phyloP scores from a whole-genome alignment of 2,329 filamentous ascomycete genomes.

The Teratosphaeria viscida region DNA sequence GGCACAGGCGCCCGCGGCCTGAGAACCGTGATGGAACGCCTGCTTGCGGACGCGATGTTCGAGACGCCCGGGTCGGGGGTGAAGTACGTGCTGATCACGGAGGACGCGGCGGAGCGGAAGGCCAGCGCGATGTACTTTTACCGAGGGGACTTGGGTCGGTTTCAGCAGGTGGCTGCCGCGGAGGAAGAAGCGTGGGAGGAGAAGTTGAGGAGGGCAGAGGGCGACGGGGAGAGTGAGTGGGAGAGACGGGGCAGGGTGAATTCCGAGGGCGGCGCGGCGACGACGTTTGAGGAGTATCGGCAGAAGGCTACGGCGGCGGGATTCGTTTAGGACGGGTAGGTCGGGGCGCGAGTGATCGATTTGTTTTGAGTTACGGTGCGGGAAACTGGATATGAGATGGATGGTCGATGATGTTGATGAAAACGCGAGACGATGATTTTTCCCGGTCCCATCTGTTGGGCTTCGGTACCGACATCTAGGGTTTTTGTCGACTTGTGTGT shows the following conservation, averaged over 20 bases:
- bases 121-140: constrained; percentile 33
- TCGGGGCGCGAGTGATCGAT: not conserved
- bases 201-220: constrained; percentile 19
- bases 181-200: constrained; percentile 40
- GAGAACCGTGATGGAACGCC: constrained; percentile 38
- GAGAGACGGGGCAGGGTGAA: constrained; percentile 20
- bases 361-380: not conserved
- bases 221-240: constrained; percentile 17
- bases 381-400: not conserved
- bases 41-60: constrained; percentile 38
- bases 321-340: constrained; percentile 6
- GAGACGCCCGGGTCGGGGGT: constrained; percentile 36
- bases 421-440: too few relatives aligned
- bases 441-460: too few relatives aligned
- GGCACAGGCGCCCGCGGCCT: constrained; percentile 56
- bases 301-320: constrained; percentile 30
- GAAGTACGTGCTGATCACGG: constrained; percentile 37
- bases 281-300: constrained; percentile 39
- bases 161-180: constrained; percentile 29
- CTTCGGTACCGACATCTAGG: too few relatives aligned
- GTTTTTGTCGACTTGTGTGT: too few relatives aligned
- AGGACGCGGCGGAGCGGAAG: constrained; percentile 35
- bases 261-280: constrained; percentile 17
- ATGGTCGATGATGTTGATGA: too few relatives aligned
- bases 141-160: constrained; percentile 27